Evolutionary conservation across 352 stramenopile species (phyloP).

Genomic region (Pythium phragmiticola): DNA sequence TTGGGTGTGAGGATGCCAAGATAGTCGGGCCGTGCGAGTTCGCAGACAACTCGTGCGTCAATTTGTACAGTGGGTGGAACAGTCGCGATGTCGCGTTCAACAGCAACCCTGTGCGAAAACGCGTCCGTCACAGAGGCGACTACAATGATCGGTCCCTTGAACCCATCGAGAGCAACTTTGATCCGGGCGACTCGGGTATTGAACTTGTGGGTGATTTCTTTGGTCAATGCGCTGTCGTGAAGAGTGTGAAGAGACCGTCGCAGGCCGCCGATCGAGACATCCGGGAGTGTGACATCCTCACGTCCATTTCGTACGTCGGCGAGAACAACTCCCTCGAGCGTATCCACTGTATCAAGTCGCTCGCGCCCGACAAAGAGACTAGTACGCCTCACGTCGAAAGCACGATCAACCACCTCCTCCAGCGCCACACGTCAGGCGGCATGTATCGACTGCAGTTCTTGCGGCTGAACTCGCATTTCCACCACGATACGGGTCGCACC

Average conservation of each 20-base stretch:
- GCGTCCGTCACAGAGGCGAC: conserved; percentile 19
- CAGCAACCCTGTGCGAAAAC: conserved; percentile 32
- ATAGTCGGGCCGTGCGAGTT: conserved; percentile 48
- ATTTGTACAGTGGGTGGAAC: conserved; percentile 41
- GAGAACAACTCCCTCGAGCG: conserved; percentile 36
- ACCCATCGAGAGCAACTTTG: conserved; percentile 34
- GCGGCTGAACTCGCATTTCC: conserved; percentile 53
- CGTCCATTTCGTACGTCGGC: conserved; percentile 35
- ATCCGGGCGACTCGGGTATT: conserved; percentile 37
- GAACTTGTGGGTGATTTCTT: conserved; percentile 55
- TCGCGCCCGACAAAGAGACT: conserved; percentile 32
- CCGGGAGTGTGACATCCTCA: conserved; percentile 41
- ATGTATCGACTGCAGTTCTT: conserved; percentile 59
- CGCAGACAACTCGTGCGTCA: conserved; percentile 27
- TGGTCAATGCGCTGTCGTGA: conserved; percentile 51
- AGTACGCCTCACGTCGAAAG: conserved; percentile 33
- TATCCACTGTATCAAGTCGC: conserved; percentile 52
- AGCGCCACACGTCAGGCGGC: conserved; percentile 34
- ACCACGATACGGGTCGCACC: conserved; percentile 42
- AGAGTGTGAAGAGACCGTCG: conserved; percentile 32
- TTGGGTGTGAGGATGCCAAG: conserved; percentile 29
- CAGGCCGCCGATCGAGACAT: conserved; percentile 22
- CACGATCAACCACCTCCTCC: conserved; percentile 28
- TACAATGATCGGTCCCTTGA: conserved; percentile 39
- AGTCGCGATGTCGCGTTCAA: conserved; percentile 32